phyloP scores from a whole-genome alignment of 2,329 filamentous ascomycete genomes.

The Nigrospora oryzae region DNA sequence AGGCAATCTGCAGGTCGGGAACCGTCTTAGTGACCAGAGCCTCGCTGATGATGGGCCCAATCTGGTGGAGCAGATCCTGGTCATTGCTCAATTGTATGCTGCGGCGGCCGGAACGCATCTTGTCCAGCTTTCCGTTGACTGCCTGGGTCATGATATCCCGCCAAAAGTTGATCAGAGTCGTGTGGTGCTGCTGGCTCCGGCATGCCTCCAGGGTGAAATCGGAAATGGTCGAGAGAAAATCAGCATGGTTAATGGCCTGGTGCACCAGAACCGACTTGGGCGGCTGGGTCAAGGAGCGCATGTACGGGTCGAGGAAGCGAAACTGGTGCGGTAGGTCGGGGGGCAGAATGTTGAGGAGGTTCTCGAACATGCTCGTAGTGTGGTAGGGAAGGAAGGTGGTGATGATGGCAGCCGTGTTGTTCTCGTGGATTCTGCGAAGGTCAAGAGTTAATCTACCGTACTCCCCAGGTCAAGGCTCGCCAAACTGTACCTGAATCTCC shows the following conservation, averaged over 20 bases:
- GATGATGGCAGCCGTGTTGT: slow-evolving; percentile 71
- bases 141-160: slow-evolving; percentile 80
- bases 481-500: slow-evolving; percentile 66
- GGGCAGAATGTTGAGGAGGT: slow-evolving; percentile 80
- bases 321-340: slow-evolving; percentile 65
- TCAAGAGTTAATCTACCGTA: slow-evolving; percentile 5
- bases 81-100: slow-evolving; percentile 73
- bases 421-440: slow-evolving; percentile 68
- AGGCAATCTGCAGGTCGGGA: slow-evolving; percentile 73
- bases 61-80: slow-evolving; percentile 62
- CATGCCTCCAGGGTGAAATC: slow-evolving; percentile 70
- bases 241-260: slow-evolving; percentile 68
- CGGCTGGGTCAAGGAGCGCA: slow-evolving; percentile 65
- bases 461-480: no score
- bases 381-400: slow-evolving; percentile 92
- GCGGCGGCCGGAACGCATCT: slow-evolving; percentile 64
- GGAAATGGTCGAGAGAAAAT: slow-evolving; percentile 71
- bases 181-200: slow-evolving; percentile 63
- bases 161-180: slow-evolving; percentile 82
- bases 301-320: slow-evolving; percentile 80
- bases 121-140: slow-evolving; percentile 73
- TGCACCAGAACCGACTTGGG: slow-evolving; percentile 78
- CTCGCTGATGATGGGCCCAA: slow-evolving; percentile 65
- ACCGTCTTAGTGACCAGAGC: slow-evolving; percentile 68
- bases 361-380: slow-evolving; percentile 73